These are phyloP conservation scores for Tubosaeta sp. DNA, from an alignment of 768 basidiomycete species.

Conservation along the genomic window DNA sequence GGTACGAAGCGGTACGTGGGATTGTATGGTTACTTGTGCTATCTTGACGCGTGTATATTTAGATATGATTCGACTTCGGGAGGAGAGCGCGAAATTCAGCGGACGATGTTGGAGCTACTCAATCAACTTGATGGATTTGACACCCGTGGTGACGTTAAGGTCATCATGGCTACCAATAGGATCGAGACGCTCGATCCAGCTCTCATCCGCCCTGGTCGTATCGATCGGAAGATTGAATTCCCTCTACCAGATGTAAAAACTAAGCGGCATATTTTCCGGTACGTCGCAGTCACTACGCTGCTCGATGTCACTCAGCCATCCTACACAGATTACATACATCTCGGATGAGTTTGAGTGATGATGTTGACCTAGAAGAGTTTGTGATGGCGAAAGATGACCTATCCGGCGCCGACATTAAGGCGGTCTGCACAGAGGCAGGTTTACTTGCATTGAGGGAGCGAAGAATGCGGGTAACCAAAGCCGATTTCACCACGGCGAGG, in stretches of 20 bases:
- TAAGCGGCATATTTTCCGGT: slow-evolving; percentile 98
- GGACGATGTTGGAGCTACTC: slow-evolving; percentile 97
- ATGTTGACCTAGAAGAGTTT: slow-evolving; percentile 95
- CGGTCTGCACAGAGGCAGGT: slow-evolving; percentile 98
- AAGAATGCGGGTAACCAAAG: slow-evolving; percentile 90
- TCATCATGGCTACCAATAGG: slow-evolving; percentile 99
- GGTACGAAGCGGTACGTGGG: slow-evolving; percentile 89
- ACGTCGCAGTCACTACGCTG: slow-evolving; percentile 11
- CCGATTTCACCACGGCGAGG: slow-evolving; percentile 83
- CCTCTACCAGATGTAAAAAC: slow-evolving; percentile 98
- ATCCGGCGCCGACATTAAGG: slow-evolving; percentile 98
- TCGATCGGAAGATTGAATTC: slow-evolving; percentile 98
- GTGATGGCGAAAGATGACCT: slow-evolving; percentile 94
- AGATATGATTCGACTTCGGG: slow-evolving; percentile 99
- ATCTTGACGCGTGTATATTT: slow-evolving; percentile 2
- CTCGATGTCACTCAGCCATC: slow-evolving; percentile 5
- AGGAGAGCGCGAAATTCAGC: slow-evolving; percentile 97
- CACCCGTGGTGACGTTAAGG: slow-evolving; percentile 98
- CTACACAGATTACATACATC: slow-evolving; percentile 76
- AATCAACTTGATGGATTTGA: slow-evolving; percentile 99
- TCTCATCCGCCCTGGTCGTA: slow-evolving; percentile 95
- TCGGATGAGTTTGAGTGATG: slow-evolving; percentile 83
- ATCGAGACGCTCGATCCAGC: slow-evolving; percentile 98
- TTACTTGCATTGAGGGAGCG: slow-evolving; percentile 90
- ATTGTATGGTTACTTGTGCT: background rate